Evolutionary conservation across 768 basidiomycete species (phyloP), one percentile per base, ranked within the genome.

Genomic region (Mycena maculata): DNA sequence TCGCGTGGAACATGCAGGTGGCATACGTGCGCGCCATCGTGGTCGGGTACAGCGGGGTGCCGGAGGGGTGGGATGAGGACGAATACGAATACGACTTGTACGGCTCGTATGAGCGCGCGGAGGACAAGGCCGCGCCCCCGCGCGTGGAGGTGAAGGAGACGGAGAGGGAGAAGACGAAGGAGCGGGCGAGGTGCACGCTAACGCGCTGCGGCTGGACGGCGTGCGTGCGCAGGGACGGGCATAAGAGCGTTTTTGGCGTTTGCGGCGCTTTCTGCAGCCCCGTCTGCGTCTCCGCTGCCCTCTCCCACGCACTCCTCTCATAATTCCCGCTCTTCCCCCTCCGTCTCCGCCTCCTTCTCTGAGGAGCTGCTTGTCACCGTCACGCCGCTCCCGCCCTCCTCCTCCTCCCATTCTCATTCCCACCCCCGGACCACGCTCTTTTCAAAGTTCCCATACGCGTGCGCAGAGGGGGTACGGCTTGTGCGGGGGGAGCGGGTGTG

Each of bases 11-110:
- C 16, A 16, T 71, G 58, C 69, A 71, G 58, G 42, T 65, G 5
- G 52, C 65, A 44, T 71, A 71, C 36, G 69, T 71, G 33, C 28
- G 69, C 4, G 69, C 69, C 16, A 65, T 71, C 18, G 62, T 71
- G 11, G 65, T 64, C 1, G 69, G 69, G n/a, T 71, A 71, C 30
- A 65, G 69, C 12, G 60, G 42, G 16, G 42, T 48, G n/a, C 50
- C 48, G 23, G 16, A 15, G 18, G 68, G 30, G 33, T 53, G 47
- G 57, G 55, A 52, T 18, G 55, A 54, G 30, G n/a, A 38, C 7
- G 22, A 12, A 27, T n/a, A n/a, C n/a, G n/a, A n/a, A n/a, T 8
- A 38, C 1, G 38, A 45, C 0, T 23, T 11, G 47, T 15, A 48
- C 18, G 33, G 8, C 8, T 36, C 22, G 42, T 27, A 45, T 6